Conservation (phyloP, 2,329 filamentous ascomycete species). For the Calycina marina region DNA sequence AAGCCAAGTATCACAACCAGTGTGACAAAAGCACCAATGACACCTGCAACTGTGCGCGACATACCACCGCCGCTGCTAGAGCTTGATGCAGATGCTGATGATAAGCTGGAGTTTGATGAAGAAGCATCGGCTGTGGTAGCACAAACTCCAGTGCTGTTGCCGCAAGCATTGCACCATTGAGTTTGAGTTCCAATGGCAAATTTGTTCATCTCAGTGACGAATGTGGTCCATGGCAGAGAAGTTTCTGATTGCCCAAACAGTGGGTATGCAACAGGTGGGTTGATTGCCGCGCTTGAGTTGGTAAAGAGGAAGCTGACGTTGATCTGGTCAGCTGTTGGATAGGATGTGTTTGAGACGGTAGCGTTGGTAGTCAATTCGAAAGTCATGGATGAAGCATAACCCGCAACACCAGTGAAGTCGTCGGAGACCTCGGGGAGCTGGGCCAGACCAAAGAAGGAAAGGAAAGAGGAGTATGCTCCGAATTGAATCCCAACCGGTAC, state of each 20-base stretch:
- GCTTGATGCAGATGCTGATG: constrained; percentile 13
- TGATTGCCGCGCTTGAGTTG: constrained; percentile 37
- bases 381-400: constrained; percentile 69
- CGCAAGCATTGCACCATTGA: constrained; percentile 64
- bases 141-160: constrained; percentile 55
- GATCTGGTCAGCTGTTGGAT: constrained; percentile 34
- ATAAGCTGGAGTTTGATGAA: constrained; percentile 14
- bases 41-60: constrained; percentile 60
- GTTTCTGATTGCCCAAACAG: constrained; percentile 43
- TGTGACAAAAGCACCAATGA: constrained; percentile 61
- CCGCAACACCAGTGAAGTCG: constrained; percentile 63
- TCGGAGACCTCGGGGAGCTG: constrained; percentile 33
- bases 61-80: constrained; percentile 25
- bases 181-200: constrained; percentile 51
- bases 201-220: constrained; percentile 44
- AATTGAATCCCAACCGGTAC: constrained; percentile 38
- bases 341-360: constrained; percentile 29
- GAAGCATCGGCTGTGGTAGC: constrained; percentile 27
- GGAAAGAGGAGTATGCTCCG: constrained; percentile 46
- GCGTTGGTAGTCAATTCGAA: constrained; percentile 56
- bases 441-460: constrained; percentile 47
- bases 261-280: constrained; percentile 32
- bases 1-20: constrained; percentile 46
- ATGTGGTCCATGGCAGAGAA: constrained; percentile 53
- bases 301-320: constrained; percentile 45